phyloP scores from a whole-genome alignment of 2,329 filamentous ascomycete species.

The Trichoderma cornu-damae region DNA sequence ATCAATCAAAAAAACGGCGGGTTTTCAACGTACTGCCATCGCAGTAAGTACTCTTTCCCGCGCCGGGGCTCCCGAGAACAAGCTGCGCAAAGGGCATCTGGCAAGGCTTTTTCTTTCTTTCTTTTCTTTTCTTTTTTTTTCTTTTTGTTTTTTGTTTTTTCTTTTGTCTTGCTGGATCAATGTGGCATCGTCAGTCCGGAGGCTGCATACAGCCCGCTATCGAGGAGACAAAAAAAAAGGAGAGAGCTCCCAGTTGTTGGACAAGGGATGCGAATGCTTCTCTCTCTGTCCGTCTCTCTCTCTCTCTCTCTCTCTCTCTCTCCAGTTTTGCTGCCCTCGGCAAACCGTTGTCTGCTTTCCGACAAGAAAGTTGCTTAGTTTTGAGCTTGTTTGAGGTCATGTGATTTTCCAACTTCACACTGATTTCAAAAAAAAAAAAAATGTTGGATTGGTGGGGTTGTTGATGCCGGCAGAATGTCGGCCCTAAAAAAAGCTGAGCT shows the following conservation, averaged over 20 bases:
- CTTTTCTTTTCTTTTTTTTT: too few relatives aligned
- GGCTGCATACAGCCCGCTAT: neutral
- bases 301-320: too few relatives aligned
- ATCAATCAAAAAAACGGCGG: neutral
- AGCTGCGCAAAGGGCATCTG: conserved; percentile 66
- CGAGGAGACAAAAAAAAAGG: neutral
- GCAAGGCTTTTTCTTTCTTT: too few relatives aligned
- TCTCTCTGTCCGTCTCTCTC: neutral
- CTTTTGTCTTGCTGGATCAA: conserved; percentile 21
- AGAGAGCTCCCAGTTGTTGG: neutral
- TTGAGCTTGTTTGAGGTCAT: neutral
- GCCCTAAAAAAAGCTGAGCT: conserved; percentile 14
- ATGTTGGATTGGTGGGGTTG: conserved; percentile 11
- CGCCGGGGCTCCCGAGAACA: conserved; percentile 87
- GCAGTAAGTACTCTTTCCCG: conserved; percentile 96
- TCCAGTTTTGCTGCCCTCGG: neutral
- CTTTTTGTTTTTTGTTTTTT: too few relatives aligned
- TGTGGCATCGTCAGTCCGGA: conserved; percentile 24
- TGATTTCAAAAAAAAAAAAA: neutral
- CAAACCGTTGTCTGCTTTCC: neutral
- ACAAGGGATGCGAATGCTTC: neutral
- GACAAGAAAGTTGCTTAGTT: neutral
- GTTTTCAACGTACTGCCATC: conserved; percentile 67
- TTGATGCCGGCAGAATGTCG: conserved; percentile 16
- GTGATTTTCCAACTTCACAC: neutral